Conservation (phyloP, 306 rosid genomes). For the Purshia tridentata region DNA sequence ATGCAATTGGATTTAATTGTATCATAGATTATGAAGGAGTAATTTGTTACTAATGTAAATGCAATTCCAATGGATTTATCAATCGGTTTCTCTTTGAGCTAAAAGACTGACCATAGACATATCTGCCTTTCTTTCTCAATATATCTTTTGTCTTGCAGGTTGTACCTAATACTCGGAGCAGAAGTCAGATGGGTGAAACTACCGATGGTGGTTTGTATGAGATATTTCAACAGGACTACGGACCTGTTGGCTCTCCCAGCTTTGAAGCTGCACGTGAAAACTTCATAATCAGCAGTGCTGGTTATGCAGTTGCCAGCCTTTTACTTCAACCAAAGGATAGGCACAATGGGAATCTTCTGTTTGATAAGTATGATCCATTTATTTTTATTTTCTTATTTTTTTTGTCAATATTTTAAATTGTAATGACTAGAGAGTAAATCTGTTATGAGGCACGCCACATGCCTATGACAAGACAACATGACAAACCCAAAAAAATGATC, state of each 20-base stretch:
- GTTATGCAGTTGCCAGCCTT: conserved; percentile 97
- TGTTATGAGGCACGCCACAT: not conserved
- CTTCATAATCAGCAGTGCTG: conserved; percentile 91
- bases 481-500: not conserved
- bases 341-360: conserved; percentile 92
- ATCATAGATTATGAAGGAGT: not conserved
- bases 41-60: not conserved
- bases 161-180: conserved; percentile 85
- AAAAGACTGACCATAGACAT: not conserved
- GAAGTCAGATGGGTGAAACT: conserved; percentile 99
- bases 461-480: not conserved
- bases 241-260: conserved; percentile 79
- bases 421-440: not conserved
- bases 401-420: not conserved
- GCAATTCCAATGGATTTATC: not conserved
- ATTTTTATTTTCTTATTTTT: conserved; percentile 1
- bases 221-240: conserved; percentile 93
- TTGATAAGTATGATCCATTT: conserved; percentile 61
- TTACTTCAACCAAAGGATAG: conserved; percentile 99
- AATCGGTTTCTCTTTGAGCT: conserved; percentile 4
- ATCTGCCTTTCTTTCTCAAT: not conserved
- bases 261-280: conserved; percentile 97
- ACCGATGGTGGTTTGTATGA: conserved; percentile 97
- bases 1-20: not conserved
- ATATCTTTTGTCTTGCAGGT: conserved; percentile 51